Conservation (phyloP, 352 stramenopile genomes). For the Globisporangium nunn region DNA sequence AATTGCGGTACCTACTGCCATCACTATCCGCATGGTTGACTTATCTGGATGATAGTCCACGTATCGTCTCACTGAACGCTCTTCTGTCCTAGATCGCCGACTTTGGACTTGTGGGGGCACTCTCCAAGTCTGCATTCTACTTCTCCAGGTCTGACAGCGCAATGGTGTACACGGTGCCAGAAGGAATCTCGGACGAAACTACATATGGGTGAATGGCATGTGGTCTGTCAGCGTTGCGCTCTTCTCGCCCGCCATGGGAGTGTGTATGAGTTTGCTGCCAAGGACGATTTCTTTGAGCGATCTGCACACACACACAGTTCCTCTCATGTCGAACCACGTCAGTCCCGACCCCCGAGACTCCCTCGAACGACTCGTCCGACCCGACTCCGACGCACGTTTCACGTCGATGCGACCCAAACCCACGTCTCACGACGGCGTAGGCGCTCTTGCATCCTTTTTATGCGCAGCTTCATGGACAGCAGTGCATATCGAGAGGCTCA, state of each 20-base stretch:
- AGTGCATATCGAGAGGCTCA: slow-evolving; percentile 24
- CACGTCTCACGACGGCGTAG: slow-evolving; percentile 74
- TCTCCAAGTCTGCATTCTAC: slow-evolving; percentile 70
- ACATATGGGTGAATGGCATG: slow-evolving; percentile 73
- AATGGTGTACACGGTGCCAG: slow-evolving; percentile 93
- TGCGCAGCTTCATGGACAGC: slow-evolving; percentile 38
- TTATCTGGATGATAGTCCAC: no score
- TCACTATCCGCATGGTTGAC: no score
- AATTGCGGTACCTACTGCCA: no score
- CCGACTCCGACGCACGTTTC: no score
- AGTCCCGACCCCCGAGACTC: slow-evolving; percentile 89
- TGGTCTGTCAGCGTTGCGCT: slow-evolving; percentile 75
- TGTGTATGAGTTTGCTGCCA: slow-evolving; percentile 60
- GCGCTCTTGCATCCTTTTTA: slow-evolving; percentile 89
- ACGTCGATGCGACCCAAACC: slow-evolving; percentile 75
- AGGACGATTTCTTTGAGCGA: slow-evolving; percentile 79
- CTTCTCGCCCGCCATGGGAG: slow-evolving; percentile 57
- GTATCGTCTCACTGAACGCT: no score
- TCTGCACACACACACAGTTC: slow-evolving; percentile 67
- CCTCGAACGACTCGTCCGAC: slow-evolving; percentile 89
- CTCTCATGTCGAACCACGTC: slow-evolving; percentile 72
- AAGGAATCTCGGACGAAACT: slow-evolving; percentile 87
- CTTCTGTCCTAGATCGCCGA: slow-evolving; percentile 42
- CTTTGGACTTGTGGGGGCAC: slow-evolving; percentile 72
- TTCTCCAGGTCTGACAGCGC: slow-evolving; percentile 87